Evolutionary conservation across 2,329 filamentous ascomycete species (phyloP).

Genomic region (Chrysosporium queenslandicum): DNA sequence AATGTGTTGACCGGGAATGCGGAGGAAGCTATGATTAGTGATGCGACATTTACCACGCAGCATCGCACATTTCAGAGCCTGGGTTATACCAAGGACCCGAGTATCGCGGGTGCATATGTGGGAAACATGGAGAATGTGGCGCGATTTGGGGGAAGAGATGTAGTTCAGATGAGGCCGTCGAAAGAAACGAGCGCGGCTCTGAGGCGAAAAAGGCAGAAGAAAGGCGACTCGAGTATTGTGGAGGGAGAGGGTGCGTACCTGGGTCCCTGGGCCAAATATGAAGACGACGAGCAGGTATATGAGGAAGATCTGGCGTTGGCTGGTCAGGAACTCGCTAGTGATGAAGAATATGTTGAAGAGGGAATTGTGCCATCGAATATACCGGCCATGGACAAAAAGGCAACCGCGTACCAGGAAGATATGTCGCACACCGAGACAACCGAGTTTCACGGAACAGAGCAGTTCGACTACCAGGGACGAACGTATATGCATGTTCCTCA

Average conservation of each 20-base stretch:
- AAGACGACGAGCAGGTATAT: constrained; percentile 59
- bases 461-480: constrained; percentile 87
- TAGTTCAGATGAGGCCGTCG: constrained; percentile 44
- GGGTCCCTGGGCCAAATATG: constrained; percentile 87
- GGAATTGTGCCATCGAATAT: constrained; percentile 48
- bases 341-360: constrained; percentile 72
- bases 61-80: constrained; percentile 70
- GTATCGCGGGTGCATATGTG: constrained; percentile 35
- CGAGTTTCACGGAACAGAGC: constrained; percentile 70
- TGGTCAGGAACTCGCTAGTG: constrained; percentile 63
- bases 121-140: constrained; percentile 41
- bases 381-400: constrained; percentile 42
- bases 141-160: constrained; percentile 43
- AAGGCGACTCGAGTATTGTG: constrained; percentile 71
- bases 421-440: constrained; percentile 66
- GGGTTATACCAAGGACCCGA: constrained; percentile 44
- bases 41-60: constrained; percentile 78
- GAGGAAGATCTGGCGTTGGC: constrained; percentile 57
- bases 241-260: constrained; percentile 83
- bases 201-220: constrained; percentile 67
- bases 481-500: constrained; percentile 97
- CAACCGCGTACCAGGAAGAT: constrained; percentile 42
- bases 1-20: constrained; percentile 78
- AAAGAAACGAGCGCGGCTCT: constrained; percentile 63
- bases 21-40: constrained; percentile 78